These are phyloP conservation scores for Carallia pectinifolia DNA, from an alignment of 345 rosid species.

Conservation along the genomic window DNA sequence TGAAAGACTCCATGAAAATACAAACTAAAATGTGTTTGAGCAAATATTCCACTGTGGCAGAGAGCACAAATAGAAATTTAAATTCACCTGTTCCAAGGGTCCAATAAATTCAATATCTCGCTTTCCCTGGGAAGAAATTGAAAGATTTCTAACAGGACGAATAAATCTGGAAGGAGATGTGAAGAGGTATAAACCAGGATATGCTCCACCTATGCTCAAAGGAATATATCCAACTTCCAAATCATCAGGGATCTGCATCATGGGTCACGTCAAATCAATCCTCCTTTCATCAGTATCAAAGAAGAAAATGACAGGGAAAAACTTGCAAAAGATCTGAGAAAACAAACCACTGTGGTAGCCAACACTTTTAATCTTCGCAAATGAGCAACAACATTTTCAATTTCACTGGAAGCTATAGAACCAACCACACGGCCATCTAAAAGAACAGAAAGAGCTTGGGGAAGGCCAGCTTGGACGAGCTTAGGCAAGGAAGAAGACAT, in stretches of 20 bases:
- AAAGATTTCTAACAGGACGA: slow-evolving; percentile 77
- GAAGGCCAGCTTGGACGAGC: slow-evolving; percentile 80
- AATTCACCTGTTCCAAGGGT: slow-evolving; percentile 93
- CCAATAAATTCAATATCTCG: slow-evolving; percentile 74
- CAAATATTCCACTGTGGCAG: background rate
- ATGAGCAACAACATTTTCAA: slow-evolving; percentile 63
- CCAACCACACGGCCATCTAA: slow-evolving; percentile 94
- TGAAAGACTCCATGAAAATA: background rate
- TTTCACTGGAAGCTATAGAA: slow-evolving; percentile 48
- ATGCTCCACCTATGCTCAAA: slow-evolving; percentile 82
- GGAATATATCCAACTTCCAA: slow-evolving; percentile 97
- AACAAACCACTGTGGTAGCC: slow-evolving; percentile 66
- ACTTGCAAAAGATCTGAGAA: slow-evolving; percentile 6
- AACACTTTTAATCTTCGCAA: slow-evolving; percentile 83
- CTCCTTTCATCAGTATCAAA: background rate
- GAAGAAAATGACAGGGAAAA: background rate
- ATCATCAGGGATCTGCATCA: slow-evolving; percentile 80
- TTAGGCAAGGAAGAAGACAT: slow-evolving; percentile 82
- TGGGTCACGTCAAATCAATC: background rate
- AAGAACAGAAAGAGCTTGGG: slow-evolving; percentile 72
- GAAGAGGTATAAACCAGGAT: slow-evolving; percentile 82
- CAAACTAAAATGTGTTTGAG: background rate
- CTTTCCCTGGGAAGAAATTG: slow-evolving; percentile 39
- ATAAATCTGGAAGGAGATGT: slow-evolving; percentile 87
- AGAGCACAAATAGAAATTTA: background rate